Evolutionary conservation across 306 rosid species (phyloP), one percentile per base, ranked within the genome.

Genomic region (Castanea sativa): DNA sequence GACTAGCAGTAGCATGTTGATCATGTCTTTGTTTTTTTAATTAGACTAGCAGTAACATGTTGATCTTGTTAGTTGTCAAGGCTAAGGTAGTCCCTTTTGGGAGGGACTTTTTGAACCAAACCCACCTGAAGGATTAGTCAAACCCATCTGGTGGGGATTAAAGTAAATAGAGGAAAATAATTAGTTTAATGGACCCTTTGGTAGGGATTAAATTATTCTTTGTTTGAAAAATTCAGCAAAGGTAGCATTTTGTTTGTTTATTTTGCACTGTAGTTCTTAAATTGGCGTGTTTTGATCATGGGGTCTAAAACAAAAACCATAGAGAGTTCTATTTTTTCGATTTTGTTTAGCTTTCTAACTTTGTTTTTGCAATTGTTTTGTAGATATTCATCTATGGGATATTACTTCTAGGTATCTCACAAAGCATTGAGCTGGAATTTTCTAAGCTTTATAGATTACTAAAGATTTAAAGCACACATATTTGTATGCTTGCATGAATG

Each of bases 361-460:
- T 41, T 5, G 7, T 25, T 69, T 38, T 43, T 79, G 23, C 57
- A 25, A 25, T 80, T 57, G 27, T 68, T 78, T 73, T 83, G 67
- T 79, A 95, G 99, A 95, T 86, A 92, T 95, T 81, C 94, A 94
- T 57, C 97, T 91, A 15, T 95, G 98, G 99, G 92, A 92, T 84
- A 69, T 95, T 51, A 92, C 96, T 63, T 80, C 92, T 76, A 89
- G 99, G 98, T 95, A 92, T 74, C 25, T 9, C 41, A 11, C 1
- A 6, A 30, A 65, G 55, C 80, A 4, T 45, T 73, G 20, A 20
- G n/a, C 6, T 76, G 57, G 70, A 7, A 49, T 18, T 45, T 78
- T 61, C 41, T 15, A 61, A 45, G 69, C 43, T 60, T 16, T 65
- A 55, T 25, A 12, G 25, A 25, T 6, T 11, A 25, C 29, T 38